Evolutionary conservation across 2,329 filamentous ascomycete species (phyloP).

Genomic region (Xylariaceae sp.): DNA sequence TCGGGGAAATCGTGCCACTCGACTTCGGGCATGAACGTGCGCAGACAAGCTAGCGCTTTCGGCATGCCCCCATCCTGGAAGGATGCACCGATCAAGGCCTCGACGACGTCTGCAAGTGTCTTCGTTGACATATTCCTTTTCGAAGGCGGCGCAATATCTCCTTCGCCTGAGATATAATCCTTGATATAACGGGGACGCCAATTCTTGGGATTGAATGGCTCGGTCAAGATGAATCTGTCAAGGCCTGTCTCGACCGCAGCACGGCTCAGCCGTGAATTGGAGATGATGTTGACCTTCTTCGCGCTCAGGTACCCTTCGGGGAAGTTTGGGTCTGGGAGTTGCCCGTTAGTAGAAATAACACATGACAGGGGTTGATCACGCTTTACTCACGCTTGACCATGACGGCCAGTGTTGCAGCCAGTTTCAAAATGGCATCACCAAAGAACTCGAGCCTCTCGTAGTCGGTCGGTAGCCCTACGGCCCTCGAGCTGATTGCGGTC

Average conservation of each 20-base stretch:
- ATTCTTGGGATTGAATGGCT: constrained; percentile 60
- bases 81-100: constrained; percentile 74
- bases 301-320: constrained; percentile 71
- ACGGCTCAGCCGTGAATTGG: constrained; percentile 66
- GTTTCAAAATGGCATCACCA: constrained; percentile 79
- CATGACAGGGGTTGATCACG: no score
- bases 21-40: constrained; percentile 58
- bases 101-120: constrained; percentile 78
- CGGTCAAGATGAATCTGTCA: constrained; percentile 66
- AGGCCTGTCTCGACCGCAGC: constrained; percentile 60
- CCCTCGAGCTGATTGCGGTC: constrained; percentile 65
- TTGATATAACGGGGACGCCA: constrained; percentile 64
- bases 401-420: constrained; percentile 62
- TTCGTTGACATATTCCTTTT: constrained; percentile 52
- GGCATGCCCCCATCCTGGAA: constrained; percentile 62
- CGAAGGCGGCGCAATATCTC: neutral
- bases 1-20: constrained; percentile 45
- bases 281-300: constrained; percentile 64
- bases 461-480: constrained; percentile 54
- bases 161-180: constrained; percentile 31
- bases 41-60: constrained; percentile 59
- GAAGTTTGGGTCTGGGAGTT: constrained; percentile 52
- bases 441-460: constrained; percentile 86
- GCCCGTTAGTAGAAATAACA: constrained; percentile 16
- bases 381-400: constrained; percentile 42